These are phyloP conservation scores for Coprinopsis marcescibilis DNA, from an alignment of 768 basidiomycete species.

Conservation along the genomic window DNA sequence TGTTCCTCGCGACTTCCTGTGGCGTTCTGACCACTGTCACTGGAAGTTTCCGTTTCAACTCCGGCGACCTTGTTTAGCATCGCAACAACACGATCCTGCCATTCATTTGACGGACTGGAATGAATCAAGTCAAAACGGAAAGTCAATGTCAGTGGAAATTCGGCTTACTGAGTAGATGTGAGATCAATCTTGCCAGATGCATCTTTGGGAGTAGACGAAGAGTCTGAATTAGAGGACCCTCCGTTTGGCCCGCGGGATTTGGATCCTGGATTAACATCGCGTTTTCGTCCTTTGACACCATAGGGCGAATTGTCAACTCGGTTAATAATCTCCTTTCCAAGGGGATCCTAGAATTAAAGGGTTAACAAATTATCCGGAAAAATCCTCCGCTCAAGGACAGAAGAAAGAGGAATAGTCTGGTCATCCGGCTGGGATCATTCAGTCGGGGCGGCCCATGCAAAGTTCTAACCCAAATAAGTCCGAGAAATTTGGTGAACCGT, in stretches of 20 bases:
- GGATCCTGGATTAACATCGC: constrained; percentile 23
- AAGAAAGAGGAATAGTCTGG: not conserved
- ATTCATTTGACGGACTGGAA: constrained; percentile 73
- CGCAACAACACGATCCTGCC: constrained; percentile 65
- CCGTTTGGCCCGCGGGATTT: constrained; percentile 14
- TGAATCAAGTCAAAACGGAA: constrained; percentile 1
- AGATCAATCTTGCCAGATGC: constrained; percentile 28
- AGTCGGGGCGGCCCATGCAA: not conserved
- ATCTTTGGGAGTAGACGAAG: constrained; percentile 15
- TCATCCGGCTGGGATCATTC: not conserved
- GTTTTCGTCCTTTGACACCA: constrained; percentile 65
- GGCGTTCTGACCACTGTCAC: constrained; percentile 5
- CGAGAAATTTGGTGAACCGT: constrained; percentile 15
- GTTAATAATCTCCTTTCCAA: constrained; percentile 74
- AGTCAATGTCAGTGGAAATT: constrained; percentile 7
- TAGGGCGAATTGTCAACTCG: constrained; percentile 81
- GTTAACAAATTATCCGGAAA: constrained; percentile 5
- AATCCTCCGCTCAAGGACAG: not conserved
- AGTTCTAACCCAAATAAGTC: not conserved
- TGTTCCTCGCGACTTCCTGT: not conserved
- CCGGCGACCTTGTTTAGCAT: constrained; percentile 30
- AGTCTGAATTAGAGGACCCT: constrained; percentile 21
- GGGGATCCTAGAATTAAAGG: constrained; percentile 49
- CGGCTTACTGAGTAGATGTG: constrained; percentile 58
- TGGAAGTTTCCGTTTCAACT: constrained; percentile 2